phyloP scores from a whole-genome alignment of 140 eudicot genomes.

The Oenanthe javanica region DNA sequence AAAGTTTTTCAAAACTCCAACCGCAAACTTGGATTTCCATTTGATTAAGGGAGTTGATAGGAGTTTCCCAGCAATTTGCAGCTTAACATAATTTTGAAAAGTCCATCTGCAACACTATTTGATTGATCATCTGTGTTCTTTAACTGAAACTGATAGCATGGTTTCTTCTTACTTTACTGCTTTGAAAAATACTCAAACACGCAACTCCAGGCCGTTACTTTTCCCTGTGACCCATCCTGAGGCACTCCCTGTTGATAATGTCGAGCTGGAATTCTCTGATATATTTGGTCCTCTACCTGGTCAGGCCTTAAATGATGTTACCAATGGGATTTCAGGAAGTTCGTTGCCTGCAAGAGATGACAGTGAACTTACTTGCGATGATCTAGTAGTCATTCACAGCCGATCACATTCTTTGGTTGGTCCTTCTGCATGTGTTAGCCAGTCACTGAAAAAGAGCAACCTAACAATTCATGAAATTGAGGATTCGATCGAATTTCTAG shows the following conservation, averaged over 20 bases:
- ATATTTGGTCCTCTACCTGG: slow-evolving; percentile 66
- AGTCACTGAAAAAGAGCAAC: slow-evolving; percentile 40
- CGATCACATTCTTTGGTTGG: slow-evolving; percentile 95
- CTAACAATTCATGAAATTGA: slow-evolving; percentile 53
- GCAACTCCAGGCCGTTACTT: slow-evolving; percentile 42
- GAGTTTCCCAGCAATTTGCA: slow-evolving; percentile 40
- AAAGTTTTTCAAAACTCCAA: slow-evolving; percentile 38
- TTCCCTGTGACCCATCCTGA: slow-evolving; percentile 45
- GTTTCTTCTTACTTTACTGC: slow-evolving; percentile 61
- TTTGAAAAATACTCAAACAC: slow-evolving; percentile 21
- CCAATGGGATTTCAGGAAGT: slow-evolving; percentile 17
- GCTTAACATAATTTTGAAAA: slow-evolving; percentile 22
- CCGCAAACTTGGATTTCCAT: slow-evolving; percentile 36
- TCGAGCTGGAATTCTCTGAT: slow-evolving; percentile 81
- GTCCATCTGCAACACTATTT: slow-evolving; percentile 28
- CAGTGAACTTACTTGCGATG: slow-evolving; percentile 49
- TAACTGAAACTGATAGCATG: slow-evolving; percentile 36
- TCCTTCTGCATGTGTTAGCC: slow-evolving; percentile 59
- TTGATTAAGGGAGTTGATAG: slow-evolving; percentile 49
- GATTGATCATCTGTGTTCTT: slow-evolving; percentile 22
- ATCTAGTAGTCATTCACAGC: slow-evolving; percentile 48
- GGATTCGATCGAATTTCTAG: slow-evolving; percentile 36
- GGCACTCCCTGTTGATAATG: slow-evolving; percentile 39
- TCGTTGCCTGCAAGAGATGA: slow-evolving; percentile 13
- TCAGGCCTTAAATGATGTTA: slow-evolving; percentile 27